phyloP scores from a whole-genome alignment of 192 early-diverging fungal genomes.

The Coemansia sp. region DNA sequence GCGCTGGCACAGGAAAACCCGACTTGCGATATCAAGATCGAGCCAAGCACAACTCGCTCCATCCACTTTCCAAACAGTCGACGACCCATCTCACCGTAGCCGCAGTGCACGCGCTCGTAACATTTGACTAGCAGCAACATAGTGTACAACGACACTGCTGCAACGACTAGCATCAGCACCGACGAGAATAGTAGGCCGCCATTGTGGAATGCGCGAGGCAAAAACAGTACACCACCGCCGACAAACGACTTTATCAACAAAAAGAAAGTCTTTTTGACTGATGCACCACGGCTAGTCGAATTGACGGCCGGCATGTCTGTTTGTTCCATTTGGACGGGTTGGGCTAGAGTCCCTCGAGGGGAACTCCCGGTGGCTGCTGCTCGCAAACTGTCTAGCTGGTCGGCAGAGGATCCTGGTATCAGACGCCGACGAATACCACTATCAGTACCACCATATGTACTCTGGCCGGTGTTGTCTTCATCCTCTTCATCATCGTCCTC shows the following conservation, averaged over 20 bases:
- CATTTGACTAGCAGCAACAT: slow-evolving; percentile 66
- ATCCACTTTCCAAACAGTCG: slow-evolving; percentile 61
- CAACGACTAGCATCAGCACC: slow-evolving; percentile 55
- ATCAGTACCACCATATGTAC: not conserved
- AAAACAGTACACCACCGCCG: slow-evolving; percentile 71
- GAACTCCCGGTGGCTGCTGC: not conserved
- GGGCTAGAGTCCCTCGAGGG: not conserved
- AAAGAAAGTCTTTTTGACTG: slow-evolving; percentile 70
- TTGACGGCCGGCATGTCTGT: not conserved
- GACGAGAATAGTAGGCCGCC: slow-evolving; percentile 69
- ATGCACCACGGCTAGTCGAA: slow-evolving; percentile 20
- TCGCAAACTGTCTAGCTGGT: not conserved
- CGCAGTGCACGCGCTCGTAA: slow-evolving; percentile 56
- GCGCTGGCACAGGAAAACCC: slow-evolving; percentile 85
- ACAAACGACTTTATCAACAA: slow-evolving; percentile 79
- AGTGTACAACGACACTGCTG: slow-evolving; percentile 60
- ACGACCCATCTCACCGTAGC: slow-evolving; percentile 68
- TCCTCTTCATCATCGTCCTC: slow-evolving; percentile 60
- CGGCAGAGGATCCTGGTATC: not conserved
- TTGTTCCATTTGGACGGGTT: not conserved
- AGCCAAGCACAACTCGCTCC: slow-evolving; percentile 61
- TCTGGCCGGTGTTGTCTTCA: slow-evolving; percentile 5
- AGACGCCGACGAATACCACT: not conserved
- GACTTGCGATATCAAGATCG: slow-evolving; percentile 73
- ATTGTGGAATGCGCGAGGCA: slow-evolving; percentile 74